These are phyloP conservation scores for Alternaria longipes DNA, from an alignment of 2,329 filamentous ascomycete species.

Conservation along the genomic window DNA sequence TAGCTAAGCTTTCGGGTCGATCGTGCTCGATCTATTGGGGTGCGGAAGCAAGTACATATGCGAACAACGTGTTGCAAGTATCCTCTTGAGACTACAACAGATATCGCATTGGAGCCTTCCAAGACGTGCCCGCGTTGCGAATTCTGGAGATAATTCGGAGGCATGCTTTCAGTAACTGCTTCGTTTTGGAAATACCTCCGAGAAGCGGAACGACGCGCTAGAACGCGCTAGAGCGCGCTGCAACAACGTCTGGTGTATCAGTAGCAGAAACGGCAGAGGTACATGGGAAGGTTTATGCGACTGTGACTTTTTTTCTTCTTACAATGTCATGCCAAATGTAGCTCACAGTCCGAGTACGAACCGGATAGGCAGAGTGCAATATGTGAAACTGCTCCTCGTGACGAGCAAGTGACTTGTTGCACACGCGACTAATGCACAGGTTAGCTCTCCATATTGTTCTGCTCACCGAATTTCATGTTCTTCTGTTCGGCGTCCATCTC, in stretches of 20 bases:
- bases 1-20: not conserved
- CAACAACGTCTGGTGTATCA: not conserved
- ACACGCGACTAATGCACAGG: not conserved
- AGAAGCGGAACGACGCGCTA: conserved; percentile 5
- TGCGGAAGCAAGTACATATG: not conserved
- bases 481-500: conserved; percentile 40
- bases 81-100: not conserved
- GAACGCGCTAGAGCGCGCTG: not conserved
- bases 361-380: not conserved
- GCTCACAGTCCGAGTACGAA: not conserved
- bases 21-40: not conserved
- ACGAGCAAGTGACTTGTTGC: not conserved
- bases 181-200: not conserved
- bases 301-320: not conserved
- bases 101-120: not conserved
- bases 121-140: not conserved
- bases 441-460: not conserved
- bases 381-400: conserved; percentile 1
- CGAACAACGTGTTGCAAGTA: not conserved
- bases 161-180: not conserved
- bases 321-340: not conserved
- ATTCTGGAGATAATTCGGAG: not conserved
- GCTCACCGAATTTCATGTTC: conserved; percentile 6
- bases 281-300: not conserved
- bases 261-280: not conserved